Percentiles rank a stretch among this genome's conserved stretches.
Evolutionary conservation across 345 rosid species (phyloP).

Genomic region (Gossypium bickii): DNA sequence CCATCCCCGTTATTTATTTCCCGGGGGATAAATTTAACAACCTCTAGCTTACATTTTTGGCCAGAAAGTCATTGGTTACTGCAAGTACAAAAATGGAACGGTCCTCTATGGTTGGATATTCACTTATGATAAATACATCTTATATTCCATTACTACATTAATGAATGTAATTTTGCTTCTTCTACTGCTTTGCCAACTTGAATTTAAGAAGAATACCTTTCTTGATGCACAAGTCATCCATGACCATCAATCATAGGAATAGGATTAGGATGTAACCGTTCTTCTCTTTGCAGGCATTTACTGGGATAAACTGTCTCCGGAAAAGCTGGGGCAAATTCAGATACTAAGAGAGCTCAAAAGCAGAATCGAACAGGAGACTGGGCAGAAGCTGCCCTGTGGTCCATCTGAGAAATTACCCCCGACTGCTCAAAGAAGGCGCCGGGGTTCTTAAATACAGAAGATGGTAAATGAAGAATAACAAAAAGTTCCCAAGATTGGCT

Average conservation of each 20-base stretch:
- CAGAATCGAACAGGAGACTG: constrained; percentile 59
- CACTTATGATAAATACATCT: not conserved
- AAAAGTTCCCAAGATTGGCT: not conserved
- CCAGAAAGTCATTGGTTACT: not conserved
- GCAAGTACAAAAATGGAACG: not conserved
- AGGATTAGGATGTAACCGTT: not conserved
- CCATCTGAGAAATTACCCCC: constrained; percentile 74
- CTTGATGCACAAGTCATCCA: not conserved
- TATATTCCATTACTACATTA: not conserved
- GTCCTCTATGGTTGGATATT: not conserved
- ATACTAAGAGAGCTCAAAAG: constrained; percentile 72
- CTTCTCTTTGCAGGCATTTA: constrained; percentile 47
- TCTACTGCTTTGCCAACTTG: not conserved
- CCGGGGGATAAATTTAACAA: not conserved
- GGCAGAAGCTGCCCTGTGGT: constrained; percentile 62
- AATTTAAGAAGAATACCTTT: not conserved
- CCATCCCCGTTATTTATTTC: not conserved
- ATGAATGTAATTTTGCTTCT: not conserved
- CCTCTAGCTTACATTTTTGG: not conserved
- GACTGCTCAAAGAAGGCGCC: constrained; percentile 46
- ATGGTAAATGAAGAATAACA: not conserved
- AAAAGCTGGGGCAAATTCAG: constrained; percentile 72
- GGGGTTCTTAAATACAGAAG: not conserved
- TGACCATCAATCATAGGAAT: not conserved
- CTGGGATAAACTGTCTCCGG: constrained; percentile 78